Evolutionary conservation across 1,139 yeast genomes (phyloP).

Genomic region (Hansenula sp.): DNA sequence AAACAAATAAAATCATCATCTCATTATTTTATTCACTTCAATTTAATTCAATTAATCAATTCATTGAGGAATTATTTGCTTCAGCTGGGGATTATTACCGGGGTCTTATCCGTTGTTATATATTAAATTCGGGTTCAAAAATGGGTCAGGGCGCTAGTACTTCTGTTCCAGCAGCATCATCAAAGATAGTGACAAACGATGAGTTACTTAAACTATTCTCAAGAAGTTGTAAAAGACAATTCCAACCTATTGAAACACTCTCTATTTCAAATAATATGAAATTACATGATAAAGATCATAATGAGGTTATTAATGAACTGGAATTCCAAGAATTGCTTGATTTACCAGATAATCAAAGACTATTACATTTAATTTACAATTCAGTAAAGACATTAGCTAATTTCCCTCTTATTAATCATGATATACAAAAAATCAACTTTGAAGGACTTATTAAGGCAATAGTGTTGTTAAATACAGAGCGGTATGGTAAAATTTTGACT

Average conservation of each 20-base stretch:
- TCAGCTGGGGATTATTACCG: no score
- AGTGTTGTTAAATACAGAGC: conserved; percentile 31
- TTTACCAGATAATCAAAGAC: conserved; percentile 24
- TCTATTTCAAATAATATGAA: conserved; percentile 27
- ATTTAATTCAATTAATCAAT: no score
- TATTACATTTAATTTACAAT: conserved; percentile 29
- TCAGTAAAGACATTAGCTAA: conserved; percentile 32
- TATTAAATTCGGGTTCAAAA: not conserved
- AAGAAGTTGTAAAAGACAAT: conserved; percentile 30
- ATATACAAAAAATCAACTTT: conserved; percentile 31
- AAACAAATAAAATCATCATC: no score
- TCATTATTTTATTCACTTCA: no score
- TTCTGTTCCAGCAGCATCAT: conserved; percentile 3
- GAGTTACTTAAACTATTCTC: conserved; percentile 30
- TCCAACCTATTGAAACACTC: conserved; percentile 36
- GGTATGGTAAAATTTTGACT: conserved; percentile 29
- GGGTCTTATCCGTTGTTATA: no score
- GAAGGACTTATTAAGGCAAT: conserved; percentile 40
- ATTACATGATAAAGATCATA: conserved; percentile 24
- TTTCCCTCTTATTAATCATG: conserved; percentile 38
- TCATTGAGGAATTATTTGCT: no score
- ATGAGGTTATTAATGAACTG: conserved; percentile 23
- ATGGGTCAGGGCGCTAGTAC: conserved; percentile 30
- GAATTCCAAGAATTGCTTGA: conserved; percentile 26
- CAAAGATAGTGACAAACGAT: conserved; percentile 22